Evolutionary conservation across 768 basidiomycete species (phyloP).

Genomic region (Hebeloma cylindrosporum): DNA sequence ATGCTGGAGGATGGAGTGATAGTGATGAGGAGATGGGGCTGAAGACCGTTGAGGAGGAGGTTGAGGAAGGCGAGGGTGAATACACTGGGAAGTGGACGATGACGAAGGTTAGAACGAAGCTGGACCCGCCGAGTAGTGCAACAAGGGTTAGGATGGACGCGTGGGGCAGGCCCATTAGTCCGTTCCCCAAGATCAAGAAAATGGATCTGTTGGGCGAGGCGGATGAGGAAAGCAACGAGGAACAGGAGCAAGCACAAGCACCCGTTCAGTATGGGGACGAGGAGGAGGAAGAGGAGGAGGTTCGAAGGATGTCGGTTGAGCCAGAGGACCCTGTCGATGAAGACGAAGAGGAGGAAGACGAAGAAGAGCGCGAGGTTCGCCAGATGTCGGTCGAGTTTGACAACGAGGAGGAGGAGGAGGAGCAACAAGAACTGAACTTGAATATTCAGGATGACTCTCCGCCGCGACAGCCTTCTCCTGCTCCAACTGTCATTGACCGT

Average conservation of each 20-base stretch:
- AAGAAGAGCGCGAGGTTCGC: slow-evolving; percentile 26
- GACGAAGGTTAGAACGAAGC: slow-evolving; percentile 58
- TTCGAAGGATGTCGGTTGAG: slow-evolving; percentile 18
- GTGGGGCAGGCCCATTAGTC: slow-evolving; percentile 74
- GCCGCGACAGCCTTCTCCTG: slow-evolving; percentile 2
- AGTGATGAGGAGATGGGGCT: slow-evolving; percentile 35
- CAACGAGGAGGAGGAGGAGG: slow-evolving; percentile 17
- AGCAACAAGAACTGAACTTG: slow-evolving; percentile 1
- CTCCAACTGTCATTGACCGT: not conserved
- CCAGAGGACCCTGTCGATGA: slow-evolving; percentile 20
- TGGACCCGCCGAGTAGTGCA: slow-evolving; percentile 61
- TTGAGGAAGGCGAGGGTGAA: slow-evolving; percentile 51
- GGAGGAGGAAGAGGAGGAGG: slow-evolving; percentile 26
- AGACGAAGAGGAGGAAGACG: slow-evolving; percentile 23
- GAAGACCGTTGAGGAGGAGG: slow-evolving; percentile 8
- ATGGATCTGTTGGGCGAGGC: slow-evolving; percentile 21
- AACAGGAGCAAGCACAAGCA: slow-evolving; percentile 17
- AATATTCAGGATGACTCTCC: not conserved
- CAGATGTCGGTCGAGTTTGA: slow-evolving; percentile 21
- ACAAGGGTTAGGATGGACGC: slow-evolving; percentile 48
- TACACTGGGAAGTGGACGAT: slow-evolving; percentile 67
- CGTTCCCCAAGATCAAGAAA: slow-evolving; percentile 47
- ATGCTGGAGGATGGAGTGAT: slow-evolving; percentile 34
- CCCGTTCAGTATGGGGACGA: slow-evolving; percentile 15
- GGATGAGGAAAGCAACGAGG: slow-evolving; percentile 18